phyloP scores from a whole-genome alignment of 495 filamentous ascomycete genomes.

The Penicillium herquei region DNA sequence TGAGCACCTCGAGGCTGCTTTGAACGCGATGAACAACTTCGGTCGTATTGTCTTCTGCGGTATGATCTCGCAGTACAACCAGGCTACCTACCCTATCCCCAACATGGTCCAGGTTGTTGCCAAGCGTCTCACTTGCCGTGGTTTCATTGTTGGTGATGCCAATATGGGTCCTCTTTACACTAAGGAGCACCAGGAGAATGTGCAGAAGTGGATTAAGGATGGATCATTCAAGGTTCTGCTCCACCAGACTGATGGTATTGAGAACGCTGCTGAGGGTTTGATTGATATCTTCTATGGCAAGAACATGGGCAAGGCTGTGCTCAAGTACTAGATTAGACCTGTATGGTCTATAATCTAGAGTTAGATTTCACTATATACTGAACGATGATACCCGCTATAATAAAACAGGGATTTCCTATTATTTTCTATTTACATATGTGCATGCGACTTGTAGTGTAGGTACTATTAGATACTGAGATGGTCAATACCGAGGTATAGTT shows the following conservation, averaged over 20 bases:
- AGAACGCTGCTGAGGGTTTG: constrained; percentile 75
- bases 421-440: not conserved
- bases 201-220: constrained; percentile 81
- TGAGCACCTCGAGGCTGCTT: constrained; percentile 76
- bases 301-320: constrained; percentile 89
- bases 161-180: constrained; percentile 69
- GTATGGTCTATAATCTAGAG: too few species aligned
- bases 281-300: constrained; percentile 84
- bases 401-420: not conserved
- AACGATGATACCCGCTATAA: too few species aligned
- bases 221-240: constrained; percentile 74
- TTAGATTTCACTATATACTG: too few species aligned
- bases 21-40: constrained; percentile 64
- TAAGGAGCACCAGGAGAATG: constrained; percentile 76
- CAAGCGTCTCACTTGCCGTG: constrained; percentile 63
- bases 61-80: constrained; percentile 81
- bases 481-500: too few species aligned
- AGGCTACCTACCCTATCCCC: constrained; percentile 61
- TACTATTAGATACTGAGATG: too few species aligned
- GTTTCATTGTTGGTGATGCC: constrained; percentile 71
- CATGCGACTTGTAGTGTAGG: too few species aligned
- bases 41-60: constrained; percentile 72
- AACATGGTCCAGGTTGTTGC: constrained; percentile 56
- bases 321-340: constrained; percentile 56
- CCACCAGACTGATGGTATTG: constrained; percentile 74